A percentile compares a stretch with the other conserved stretches of the same genome.
Evolutionary conservation across 371 early-diverging fungal species (phyloP).

Genomic region (Lichtheimia hyalospora): DNA sequence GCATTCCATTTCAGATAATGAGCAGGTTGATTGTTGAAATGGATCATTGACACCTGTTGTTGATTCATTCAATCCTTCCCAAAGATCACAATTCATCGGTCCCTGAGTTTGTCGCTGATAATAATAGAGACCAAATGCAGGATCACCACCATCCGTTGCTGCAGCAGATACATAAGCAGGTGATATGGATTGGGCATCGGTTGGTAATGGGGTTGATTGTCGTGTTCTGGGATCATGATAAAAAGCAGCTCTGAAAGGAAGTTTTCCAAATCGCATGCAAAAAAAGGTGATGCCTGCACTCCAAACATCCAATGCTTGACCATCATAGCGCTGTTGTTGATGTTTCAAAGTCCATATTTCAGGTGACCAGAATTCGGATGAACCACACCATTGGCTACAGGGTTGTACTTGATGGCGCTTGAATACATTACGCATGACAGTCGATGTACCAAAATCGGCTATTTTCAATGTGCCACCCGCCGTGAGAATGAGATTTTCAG

Average conservation of each 20-base stretch:
- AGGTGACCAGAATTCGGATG: conserved; percentile 90
- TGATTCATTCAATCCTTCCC: not conserved
- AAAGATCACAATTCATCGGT: conserved; percentile 3
- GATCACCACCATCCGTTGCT: conserved; percentile 37
- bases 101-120: conserved; percentile 7
- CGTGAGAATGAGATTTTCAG: conserved; percentile 93
- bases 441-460: conserved; percentile 97
- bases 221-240: conserved; percentile 45
- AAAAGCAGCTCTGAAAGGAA: conserved; percentile 59
- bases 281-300: conserved; percentile 83
- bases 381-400: conserved; percentile 83
- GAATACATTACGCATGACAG: conserved; percentile 84
- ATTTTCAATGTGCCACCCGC: conserved; percentile 85
- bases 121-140: conserved; percentile 27
- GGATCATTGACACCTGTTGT: not conserved
- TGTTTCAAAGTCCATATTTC: conserved; percentile 59
- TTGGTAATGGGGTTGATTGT: conserved; percentile 53
- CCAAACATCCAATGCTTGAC: conserved; percentile 83
- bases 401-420: conserved; percentile 74
- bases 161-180: conserved; percentile 33
- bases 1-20: conserved; percentile 16
- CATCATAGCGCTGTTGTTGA: conserved; percentile 73
- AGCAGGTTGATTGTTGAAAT: not conserved
- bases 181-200: conserved; percentile 39
- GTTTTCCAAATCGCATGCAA: conserved; percentile 73